These are phyloP conservation scores for Panicum virgatum DNA, from an alignment of 202 grass and related monocot genomes.

Conservation along the genomic window DNA sequence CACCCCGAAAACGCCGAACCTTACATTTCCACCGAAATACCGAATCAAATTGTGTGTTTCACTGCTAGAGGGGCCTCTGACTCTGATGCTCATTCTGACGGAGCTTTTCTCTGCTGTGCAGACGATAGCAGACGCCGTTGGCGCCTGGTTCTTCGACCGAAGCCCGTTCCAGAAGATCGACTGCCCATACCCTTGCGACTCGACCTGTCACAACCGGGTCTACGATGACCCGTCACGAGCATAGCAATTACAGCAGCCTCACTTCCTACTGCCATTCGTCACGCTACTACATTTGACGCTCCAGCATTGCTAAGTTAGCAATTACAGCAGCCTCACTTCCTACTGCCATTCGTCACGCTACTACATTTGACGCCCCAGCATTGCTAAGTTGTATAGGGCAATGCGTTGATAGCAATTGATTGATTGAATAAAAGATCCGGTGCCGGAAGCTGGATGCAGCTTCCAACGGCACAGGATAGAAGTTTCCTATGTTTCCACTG, in stretches of 20 bases:
- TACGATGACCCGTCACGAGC: conserved; percentile 35
- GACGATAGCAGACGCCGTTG: conserved; percentile 59
- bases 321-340: conserved; percentile 40
- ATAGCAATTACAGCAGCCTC: conserved; percentile 58
- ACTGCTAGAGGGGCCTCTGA: not conserved
- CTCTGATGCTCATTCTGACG: conserved; percentile 7
- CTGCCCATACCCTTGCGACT: conserved; percentile 75
- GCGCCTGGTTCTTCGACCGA: conserved; percentile 69
- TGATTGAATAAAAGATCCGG: conserved; percentile 28
- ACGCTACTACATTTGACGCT: conserved; percentile 36
- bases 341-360: conserved; percentile 38
- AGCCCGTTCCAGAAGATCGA: conserved; percentile 53
- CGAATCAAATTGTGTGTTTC: not conserved
- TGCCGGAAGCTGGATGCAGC: too few species aligned
- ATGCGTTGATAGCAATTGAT: conserved; percentile 22
- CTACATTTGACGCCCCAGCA: conserved; percentile 30
- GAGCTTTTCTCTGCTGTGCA: conserved; percentile 9
- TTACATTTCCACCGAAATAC: not conserved
- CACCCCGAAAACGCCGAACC: not conserved
- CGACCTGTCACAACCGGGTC: conserved; percentile 54
- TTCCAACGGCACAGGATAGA: not conserved
- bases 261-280: conserved; percentile 37
- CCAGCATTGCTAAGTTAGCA: conserved; percentile 51
- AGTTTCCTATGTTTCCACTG: not conserved
- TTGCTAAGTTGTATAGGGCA: conserved; percentile 18